Conservation (phyloP, 768 basidiomycete genomes). For the Suillus subalutaceus region DNA sequence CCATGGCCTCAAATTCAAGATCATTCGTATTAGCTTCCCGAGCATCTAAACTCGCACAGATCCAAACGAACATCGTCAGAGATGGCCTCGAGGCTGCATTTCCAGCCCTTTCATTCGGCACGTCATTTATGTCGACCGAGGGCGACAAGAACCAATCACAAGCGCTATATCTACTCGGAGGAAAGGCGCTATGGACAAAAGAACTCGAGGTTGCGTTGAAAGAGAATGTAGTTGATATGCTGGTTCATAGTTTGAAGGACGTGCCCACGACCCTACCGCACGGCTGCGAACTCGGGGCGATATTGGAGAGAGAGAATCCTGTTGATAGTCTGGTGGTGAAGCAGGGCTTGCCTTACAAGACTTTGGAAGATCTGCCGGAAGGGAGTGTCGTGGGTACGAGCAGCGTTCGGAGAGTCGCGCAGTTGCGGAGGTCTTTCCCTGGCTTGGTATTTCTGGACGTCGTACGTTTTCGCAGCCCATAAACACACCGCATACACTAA, state of each 20-base stretch:
- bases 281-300: conserved; percentile 83
- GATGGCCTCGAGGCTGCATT: conserved; percentile 60
- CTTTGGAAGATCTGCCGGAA: conserved; percentile 78
- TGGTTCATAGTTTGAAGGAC: conserved; percentile 93
- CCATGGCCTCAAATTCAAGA: conserved; percentile 4
- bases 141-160: conserved; percentile 92
- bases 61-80: conserved; percentile 85
- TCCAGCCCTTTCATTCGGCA: conserved; percentile 51
- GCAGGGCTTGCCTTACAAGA: conserved; percentile 67
- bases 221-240: conserved; percentile 78
- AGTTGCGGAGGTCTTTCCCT: conserved; percentile 79
- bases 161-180: conserved; percentile 85
- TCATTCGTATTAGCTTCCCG: conserved; percentile 83
- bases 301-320: conserved; percentile 86
- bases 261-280: conserved; percentile 86
- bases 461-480: conserved; percentile 51
- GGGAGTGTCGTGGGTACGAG: conserved; percentile 96
- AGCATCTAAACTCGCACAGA: conserved; percentile 83
- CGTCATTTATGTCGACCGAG: conserved; percentile 68
- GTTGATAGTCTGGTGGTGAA: conserved; percentile 89
- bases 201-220: conserved; percentile 89
- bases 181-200: conserved; percentile 95
- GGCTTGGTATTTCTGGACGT: conserved; percentile 82
- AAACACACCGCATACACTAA: not conserved
- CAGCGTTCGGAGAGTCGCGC: conserved; percentile 90